Percentiles rank a stretch among this genome's conserved stretches.
Evolutionary conservation across 2,329 filamentous ascomycete species (phyloP).

Genomic region (Monilinia fructicola): DNA sequence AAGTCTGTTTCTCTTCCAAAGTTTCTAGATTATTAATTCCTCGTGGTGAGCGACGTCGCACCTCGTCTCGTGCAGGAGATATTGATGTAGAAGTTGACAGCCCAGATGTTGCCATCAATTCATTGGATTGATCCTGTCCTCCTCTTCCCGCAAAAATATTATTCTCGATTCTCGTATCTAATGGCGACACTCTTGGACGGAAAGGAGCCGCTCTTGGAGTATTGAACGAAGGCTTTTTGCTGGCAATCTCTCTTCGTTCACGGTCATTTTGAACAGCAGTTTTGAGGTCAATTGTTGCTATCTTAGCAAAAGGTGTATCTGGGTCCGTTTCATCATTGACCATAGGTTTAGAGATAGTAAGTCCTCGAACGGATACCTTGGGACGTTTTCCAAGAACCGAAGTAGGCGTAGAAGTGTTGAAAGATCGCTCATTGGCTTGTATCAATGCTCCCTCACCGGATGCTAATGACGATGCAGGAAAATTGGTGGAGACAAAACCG

Average conservation of each 20-base stretch:
- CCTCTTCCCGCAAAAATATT: conserved; percentile 33
- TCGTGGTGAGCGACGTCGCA: conserved; percentile 39
- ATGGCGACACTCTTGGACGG: conserved; percentile 29
- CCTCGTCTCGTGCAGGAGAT: conserved; percentile 39
- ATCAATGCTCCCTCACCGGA: conserved; percentile 26
- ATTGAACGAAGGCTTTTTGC: conserved; percentile 32
- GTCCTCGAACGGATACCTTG: conserved; percentile 34
- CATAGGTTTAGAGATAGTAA: conserved; percentile 40
- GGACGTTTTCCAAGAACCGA: conserved; percentile 33
- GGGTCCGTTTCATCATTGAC: conserved; percentile 23
- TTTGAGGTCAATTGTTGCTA: conserved; percentile 40
- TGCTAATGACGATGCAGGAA: conserved; percentile 25
- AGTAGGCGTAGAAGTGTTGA: not conserved
- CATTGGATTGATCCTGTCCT: conserved; percentile 16
- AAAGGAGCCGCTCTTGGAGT: conserved; percentile 32
- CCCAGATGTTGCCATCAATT: conserved; percentile 31
- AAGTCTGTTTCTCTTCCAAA: conserved; percentile 29
- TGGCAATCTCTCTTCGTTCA: conserved; percentile 35
- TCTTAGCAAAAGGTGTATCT: conserved; percentile 34
- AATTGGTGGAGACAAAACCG: conserved; percentile 34
- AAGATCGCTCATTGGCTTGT: conserved; percentile 4
- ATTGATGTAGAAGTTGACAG: conserved; percentile 39
- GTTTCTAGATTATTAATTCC: conserved; percentile 31
- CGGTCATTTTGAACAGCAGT: conserved; percentile 39
- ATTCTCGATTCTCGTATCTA: conserved; percentile 32